Conservation (phyloP, 305 asterid genomes). For the Solanum chacoense region DNA sequence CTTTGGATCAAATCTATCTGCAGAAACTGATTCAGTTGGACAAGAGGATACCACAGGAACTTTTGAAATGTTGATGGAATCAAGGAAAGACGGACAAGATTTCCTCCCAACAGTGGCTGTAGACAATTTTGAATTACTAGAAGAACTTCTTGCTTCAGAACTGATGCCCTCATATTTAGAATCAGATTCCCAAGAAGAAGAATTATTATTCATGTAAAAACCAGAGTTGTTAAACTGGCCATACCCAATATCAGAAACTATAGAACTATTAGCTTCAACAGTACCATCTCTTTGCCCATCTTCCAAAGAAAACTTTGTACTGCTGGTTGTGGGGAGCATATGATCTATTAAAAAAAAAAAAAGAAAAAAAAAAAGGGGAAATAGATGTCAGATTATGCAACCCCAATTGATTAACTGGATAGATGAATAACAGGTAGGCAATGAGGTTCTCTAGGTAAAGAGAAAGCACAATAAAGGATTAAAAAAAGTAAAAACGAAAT, state of each 20-base stretch:
- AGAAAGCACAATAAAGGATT: not conserved
- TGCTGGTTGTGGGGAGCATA: conserved; percentile 24
- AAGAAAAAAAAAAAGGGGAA: conserved; percentile 21
- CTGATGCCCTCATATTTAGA: conserved; percentile 24
- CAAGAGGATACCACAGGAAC: conserved; percentile 38
- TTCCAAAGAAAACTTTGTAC: conserved; percentile 20
- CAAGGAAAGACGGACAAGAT: conserved; percentile 85
- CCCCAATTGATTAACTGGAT: not conserved
- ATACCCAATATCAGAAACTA: conserved; percentile 33
- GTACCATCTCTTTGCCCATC: conserved; percentile 21
- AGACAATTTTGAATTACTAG: conserved; percentile 30
- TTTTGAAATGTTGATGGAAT: conserved; percentile 62
- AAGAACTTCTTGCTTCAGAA: conserved; percentile 32
- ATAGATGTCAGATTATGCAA: not conserved
- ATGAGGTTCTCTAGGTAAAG: not conserved
- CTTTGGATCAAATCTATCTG: conserved; percentile 38
- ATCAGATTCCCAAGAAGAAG: conserved; percentile 41
- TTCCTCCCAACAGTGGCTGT: conserved; percentile 53
- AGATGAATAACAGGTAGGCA: not conserved
- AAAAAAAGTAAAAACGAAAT: not conserved
- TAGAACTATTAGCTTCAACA: conserved; percentile 10
- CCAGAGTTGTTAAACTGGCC: conserved; percentile 28
- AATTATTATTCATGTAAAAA: conserved; percentile 22
- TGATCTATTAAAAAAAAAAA: conserved; percentile 34
- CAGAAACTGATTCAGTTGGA: conserved; percentile 28